Percentiles rank a stretch among this genome's conserved stretches.
Conservation (phyloP, 2,329 filamentous ascomycete genomes). For the Beauveria sp. region DNA sequence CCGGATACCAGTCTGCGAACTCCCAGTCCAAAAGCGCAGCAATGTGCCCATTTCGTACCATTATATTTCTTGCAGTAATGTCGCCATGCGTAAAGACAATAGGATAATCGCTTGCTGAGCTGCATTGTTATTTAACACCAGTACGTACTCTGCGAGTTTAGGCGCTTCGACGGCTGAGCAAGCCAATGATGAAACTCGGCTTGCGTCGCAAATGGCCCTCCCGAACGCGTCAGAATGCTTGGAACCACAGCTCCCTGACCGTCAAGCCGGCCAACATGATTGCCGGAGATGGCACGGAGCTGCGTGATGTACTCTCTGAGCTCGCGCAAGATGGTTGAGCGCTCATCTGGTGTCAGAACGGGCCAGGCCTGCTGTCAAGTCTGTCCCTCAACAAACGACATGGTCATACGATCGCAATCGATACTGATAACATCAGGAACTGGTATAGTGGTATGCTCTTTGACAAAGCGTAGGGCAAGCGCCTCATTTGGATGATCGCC, state of each 20-base stretch:
- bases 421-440: conserved; percentile 20
- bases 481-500: conserved; percentile 17
- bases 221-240: conserved; percentile 17
- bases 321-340: conserved; percentile 14
- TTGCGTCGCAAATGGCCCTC: conserved; percentile 16
- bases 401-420: conserved; percentile 21
- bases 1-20: not conserved
- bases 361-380: conserved; percentile 20
- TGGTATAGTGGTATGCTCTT: conserved; percentile 19
- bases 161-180: conserved; percentile 15
- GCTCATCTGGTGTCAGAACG: conserved; percentile 12
- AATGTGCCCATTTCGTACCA: conserved; percentile 4
- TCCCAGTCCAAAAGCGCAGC: not conserved
- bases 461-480: conserved; percentile 14
- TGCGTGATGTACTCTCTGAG: conserved; percentile 18
- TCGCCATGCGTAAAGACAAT: conserved; percentile 16
- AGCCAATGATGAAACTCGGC: conserved; percentile 19
- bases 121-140: conserved; percentile 20
- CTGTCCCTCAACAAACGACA: conserved; percentile 21
- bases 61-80: conserved; percentile 14
- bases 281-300: conserved; percentile 16
- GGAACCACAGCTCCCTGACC: conserved; percentile 18
- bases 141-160: conserved; percentile 13
- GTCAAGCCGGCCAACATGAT: conserved; percentile 17
- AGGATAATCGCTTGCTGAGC: conserved; percentile 13